Evolutionary conservation across 2,329 filamentous ascomycete genomes (phyloP).

Genomic region (Hypocreales sp.): DNA sequence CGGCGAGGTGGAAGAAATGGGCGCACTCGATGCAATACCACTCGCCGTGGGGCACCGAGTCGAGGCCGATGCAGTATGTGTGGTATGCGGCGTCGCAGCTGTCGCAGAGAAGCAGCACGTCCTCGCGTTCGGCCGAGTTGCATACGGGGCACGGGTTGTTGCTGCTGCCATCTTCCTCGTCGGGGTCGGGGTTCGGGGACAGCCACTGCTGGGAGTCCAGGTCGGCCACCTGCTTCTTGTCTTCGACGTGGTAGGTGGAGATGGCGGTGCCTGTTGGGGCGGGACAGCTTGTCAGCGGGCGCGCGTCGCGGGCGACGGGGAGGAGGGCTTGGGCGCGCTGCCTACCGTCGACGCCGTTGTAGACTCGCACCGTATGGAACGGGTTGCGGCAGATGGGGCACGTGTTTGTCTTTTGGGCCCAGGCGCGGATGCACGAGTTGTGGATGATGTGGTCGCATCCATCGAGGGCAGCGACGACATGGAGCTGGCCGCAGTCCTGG

Average conservation of each 20-base stretch:
- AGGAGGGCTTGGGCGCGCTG: background rate
- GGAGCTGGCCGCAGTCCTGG: conserved; percentile 18
- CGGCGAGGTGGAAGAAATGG: conserved; percentile 26
- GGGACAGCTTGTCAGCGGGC: background rate
- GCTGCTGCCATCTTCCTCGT: conserved; percentile 50
- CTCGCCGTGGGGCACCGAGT: conserved; percentile 55
- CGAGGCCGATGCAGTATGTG: conserved; percentile 77
- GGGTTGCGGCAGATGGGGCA: conserved; percentile 90
- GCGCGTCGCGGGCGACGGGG: background rate
- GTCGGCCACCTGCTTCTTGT: conserved; percentile 81
- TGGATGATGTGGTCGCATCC: conserved; percentile 88
- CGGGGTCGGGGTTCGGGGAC: conserved; percentile 52
- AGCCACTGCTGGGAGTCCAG: conserved; percentile 64
- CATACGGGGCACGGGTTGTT: conserved; percentile 70
- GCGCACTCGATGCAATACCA: conserved; percentile 89
- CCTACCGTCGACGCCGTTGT: conserved; percentile 60
- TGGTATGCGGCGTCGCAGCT: conserved; percentile 83
- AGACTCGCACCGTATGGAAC: conserved; percentile 83
- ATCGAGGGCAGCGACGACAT: conserved; percentile 42
- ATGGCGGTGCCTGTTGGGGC: conserved; percentile 31
- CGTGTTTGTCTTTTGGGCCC: conserved; percentile 93
- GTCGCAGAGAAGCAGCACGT: conserved; percentile 78
- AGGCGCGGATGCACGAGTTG: conserved; percentile 81
- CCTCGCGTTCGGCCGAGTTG: conserved; percentile 64
- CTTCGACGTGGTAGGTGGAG: conserved; percentile 51